Evolutionary conservation across 1,139 yeast genomes (phyloP), one percentile per base, ranked within the genome.

Genomic region (Kurtzmaniella quercitrusa): DNA sequence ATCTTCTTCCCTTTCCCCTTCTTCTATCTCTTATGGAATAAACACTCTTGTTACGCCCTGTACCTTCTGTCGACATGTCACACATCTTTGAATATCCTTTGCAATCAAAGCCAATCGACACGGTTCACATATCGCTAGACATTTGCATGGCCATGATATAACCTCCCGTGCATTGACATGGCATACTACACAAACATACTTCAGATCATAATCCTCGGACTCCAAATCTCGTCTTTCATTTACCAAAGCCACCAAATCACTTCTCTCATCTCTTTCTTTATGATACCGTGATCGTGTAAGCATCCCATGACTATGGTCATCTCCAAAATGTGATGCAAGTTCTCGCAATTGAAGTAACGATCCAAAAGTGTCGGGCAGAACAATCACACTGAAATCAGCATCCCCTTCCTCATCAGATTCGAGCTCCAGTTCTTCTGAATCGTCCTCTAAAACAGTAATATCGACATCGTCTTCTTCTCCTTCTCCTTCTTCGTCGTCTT

Each of bases 131-230:
- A 90, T 72, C 0, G 96, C 90, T 50, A 90, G 79, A 60, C 98
- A 90, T 53, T 82, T 78, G 59, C 98, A 90, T 1, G 98, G 98
- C 97, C 97, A 90, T 2, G 93, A 70, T 14, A 90, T 82, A 37
- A 90, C 78, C 49, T 85, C 88, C 51, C 97, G 73, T 8, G 81
- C 76, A 46, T 84, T 79, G 10, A 75, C 73, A 52, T 86, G 94
- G 60, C 98, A 90, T 2, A 90, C 84, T 2, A 88, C 95, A 63
- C 98, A 90, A 11, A 66, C 77, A 38, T 73, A 56, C 18, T 63
- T 50, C 5, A 55, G 43, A 15, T 57, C 49, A 34, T 59, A 44
- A 2, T 50, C 56, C 6, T 50, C 51, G 19, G 46, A 44, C 11
- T 48, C 45, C n/a, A 19, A 19, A 18, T 19, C 27, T 19, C 59